Evolutionary conservation across 345 rosid species (phyloP).

Genomic region (Rhodamnia argentea): DNA sequence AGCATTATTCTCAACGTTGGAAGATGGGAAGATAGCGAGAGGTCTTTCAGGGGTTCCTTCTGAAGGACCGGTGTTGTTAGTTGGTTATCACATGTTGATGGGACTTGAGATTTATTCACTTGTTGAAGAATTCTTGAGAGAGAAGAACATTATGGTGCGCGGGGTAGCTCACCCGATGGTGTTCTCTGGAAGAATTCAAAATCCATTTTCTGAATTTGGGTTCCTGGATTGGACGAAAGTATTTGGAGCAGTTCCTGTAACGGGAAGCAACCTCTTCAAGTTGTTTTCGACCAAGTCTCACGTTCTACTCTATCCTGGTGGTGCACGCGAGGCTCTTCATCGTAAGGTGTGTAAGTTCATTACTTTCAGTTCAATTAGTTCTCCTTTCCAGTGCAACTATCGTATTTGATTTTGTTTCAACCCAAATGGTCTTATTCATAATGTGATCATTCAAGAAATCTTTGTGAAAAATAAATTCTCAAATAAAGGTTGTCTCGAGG

Average conservation of each 20-base stretch:
- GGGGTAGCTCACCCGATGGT: constrained; percentile 41
- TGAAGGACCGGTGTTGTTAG: constrained; percentile 44
- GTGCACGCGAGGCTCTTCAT: constrained; percentile 70
- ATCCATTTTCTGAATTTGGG: constrained; percentile 8
- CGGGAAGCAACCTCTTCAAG: constrained; percentile 46
- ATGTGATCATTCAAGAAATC: neutral
- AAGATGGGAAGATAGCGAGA: constrained; percentile 36
- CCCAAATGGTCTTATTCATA: neutral
- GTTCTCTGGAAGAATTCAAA: constrained; percentile 13
- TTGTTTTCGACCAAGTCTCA: constrained; percentile 59
- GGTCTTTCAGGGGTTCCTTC: constrained; percentile 48
- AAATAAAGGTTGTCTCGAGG: neutral
- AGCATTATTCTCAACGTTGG: constrained; percentile 40
- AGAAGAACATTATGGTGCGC: constrained; percentile 35
- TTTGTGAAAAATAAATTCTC: neutral
- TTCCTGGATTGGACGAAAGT: constrained; percentile 24
- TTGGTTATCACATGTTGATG: constrained; percentile 50
- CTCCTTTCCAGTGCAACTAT: neutral
- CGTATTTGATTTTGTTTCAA: neutral
- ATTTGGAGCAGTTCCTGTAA: constrained; percentile 73
- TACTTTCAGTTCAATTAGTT: neutral
- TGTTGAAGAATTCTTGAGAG: constrained; percentile 13
- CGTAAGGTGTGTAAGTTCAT: neutral
- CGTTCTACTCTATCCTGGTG: constrained; percentile 69
- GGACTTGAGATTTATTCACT: constrained; percentile 34